Conservation (phyloP, 768 basidiomycete species). For the Boletus sp. region DNA sequence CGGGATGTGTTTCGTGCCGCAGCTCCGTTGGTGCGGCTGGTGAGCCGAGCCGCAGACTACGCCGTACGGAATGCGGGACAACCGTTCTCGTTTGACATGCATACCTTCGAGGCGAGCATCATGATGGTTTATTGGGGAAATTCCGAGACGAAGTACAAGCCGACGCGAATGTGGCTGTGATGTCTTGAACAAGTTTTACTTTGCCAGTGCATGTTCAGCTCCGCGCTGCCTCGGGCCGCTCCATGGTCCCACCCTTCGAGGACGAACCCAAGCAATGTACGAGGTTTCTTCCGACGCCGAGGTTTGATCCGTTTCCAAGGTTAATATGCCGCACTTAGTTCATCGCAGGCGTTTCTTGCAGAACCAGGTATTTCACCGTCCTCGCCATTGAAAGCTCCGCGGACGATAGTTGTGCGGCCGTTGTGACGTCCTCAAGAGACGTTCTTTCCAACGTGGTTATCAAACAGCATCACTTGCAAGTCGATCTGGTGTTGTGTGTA, state of each 20-base stretch:
- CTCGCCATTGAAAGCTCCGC: constrained; percentile 81
- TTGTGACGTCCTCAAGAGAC: constrained; percentile 66
- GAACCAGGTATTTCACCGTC: constrained; percentile 48
- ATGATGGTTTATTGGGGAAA: no score
- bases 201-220: background rate
- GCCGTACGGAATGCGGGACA: no score
- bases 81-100: no score
- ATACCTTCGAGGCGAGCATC: no score
- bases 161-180: no score
- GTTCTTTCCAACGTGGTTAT: constrained; percentile 85
- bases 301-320: background rate
- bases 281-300: background rate
- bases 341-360: background rate
- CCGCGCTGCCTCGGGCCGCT: background rate
- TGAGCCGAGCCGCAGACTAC: no score
- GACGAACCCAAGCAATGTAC: background rate
- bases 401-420: constrained; percentile 90
- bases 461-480: constrained; percentile 70
- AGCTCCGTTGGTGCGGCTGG: no score
- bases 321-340: background rate
- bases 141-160: no score
- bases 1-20: no score
- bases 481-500: background rate
- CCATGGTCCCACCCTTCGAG: background rate
- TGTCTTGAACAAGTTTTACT: background rate